Base-by-base conservation (phyloP, 2,329 filamentous ascomycete species). In the Ascocoryne sarcoides region DNA sequence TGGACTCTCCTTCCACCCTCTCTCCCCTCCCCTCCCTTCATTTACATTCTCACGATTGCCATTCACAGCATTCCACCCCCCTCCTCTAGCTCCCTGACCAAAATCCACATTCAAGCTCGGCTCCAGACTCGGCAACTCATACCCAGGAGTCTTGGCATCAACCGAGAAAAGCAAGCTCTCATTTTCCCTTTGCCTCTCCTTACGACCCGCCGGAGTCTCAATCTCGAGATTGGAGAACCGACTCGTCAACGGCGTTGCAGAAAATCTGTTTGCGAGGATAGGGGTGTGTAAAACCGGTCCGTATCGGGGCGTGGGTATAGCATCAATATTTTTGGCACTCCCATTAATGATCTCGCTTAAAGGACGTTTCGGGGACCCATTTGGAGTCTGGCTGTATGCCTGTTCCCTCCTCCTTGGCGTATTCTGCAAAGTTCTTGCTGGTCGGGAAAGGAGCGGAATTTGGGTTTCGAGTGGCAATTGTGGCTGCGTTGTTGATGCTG, bases 291-390 rank as follows among this genome's bases (percentile, higher is more conserved):
- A 45, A 8, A 56, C 47, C 4, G 50, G 51, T 5, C 48, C 49
- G 12, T 39, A 52, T 32, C 44, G 43, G 28, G 39, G 32, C 8
- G 47, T 43, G 10, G 50, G 50, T 5, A 50, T 36, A 10, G 43
- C 48, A 26, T 58, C 51, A 16, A 36, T 31, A 7, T 12, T 26
- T 7, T 26, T 26, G 7, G 23, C 7, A 19, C 19, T 48, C 31
- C 35, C 34, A 36, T 58, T 58, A 17, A 50, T 38, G 5, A 56
- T 50, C 36, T 59, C 56, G 10, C 51, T 54, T n/a, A 58, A 37
- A 21, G 52, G 49, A 5, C 40, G 35, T 30, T 54, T 26, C 7
- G 23, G 44, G 31, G 48, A 44, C 10, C 49, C 43, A 36, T 40
- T 43, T 19, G 37, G 45, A 29, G 32, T 23, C 26, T 42, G 37